phyloP scores from a whole-genome alignment of 768 basidiomycete species.

The Suillus hirtellus region DNA sequence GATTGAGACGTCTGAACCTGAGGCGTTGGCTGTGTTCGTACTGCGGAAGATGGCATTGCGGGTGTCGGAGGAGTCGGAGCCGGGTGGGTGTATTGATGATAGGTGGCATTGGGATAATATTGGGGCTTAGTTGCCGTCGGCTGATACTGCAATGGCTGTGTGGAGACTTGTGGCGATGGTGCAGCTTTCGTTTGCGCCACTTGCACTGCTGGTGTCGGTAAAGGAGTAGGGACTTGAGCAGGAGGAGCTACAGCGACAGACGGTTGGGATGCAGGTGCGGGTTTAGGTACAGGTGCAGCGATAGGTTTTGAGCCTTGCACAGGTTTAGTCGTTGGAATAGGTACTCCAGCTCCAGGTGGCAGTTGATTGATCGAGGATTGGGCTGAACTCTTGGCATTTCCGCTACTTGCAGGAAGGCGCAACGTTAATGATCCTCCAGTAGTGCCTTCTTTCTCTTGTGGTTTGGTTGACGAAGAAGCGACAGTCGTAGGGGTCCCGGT shows the following conservation, averaged over 20 bases:
- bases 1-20: slow-evolving; percentile 28
- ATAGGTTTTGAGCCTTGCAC: slow-evolving; percentile 26
- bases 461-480: slow-evolving; percentile 14
- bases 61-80: slow-evolving; percentile 22
- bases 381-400: slow-evolving; percentile 22
- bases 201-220: slow-evolving; percentile 17
- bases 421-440: slow-evolving; percentile 22
- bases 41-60: slow-evolving; percentile 14
- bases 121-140: slow-evolving; percentile 26
- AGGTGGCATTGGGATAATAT: slow-evolving; percentile 56
- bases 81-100: slow-evolving; percentile 36
- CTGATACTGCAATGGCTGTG: slow-evolving; percentile 35
- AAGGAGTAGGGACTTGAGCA: slow-evolving; percentile 22
- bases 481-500: slow-evolving; percentile 8
- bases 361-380: slow-evolving; percentile 26
- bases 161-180: slow-evolving; percentile 35
- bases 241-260: slow-evolving; percentile 20
- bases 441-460: slow-evolving; percentile 14
- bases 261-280: slow-evolving; percentile 26
- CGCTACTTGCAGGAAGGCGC: slow-evolving; percentile 23
- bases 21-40: slow-evolving; percentile 7
- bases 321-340: slow-evolving; percentile 20
- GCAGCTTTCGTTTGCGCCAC: slow-evolving; percentile 12
- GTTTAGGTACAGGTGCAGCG: slow-evolving; percentile 17
- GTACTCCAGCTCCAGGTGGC: slow-evolving; percentile 13